Evolutionary conservation across 257 asterid species (phyloP).

Genomic region (Gentiana dahurica): DNA sequence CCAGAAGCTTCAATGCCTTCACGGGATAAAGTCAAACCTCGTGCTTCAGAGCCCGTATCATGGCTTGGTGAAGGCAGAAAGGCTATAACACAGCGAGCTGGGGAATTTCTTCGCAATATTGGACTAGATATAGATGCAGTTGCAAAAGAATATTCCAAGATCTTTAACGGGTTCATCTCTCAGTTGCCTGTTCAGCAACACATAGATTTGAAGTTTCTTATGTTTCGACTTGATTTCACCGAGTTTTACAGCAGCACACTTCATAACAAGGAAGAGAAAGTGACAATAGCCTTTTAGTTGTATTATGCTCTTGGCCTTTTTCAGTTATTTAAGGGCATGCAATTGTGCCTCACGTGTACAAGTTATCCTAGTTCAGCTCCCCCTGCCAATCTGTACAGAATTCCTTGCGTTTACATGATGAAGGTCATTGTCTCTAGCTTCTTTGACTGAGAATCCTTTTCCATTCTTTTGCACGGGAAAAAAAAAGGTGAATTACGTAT

Average conservation of each 20-base stretch:
- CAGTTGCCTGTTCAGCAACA: slow-evolving; percentile 82
- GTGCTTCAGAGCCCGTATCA: slow-evolving; percentile 51
- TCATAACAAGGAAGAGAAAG: slow-evolving; percentile 40
- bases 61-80: slow-evolving; percentile 97
- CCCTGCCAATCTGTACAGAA: slow-evolving; percentile 9
- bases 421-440: background rate
- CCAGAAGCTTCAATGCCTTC: slow-evolving; percentile 34
- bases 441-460: background rate
- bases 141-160: slow-evolving; percentile 69
- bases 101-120: slow-evolving; percentile 62
- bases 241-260: slow-evolving; percentile 70
- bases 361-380: slow-evolving; percentile 2
- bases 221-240: slow-evolving; percentile 90
- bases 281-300: slow-evolving; percentile 20
- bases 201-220: slow-evolving; percentile 84
- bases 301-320: background rate
- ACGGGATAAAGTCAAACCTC: slow-evolving; percentile 40
- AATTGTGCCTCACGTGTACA: background rate
- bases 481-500: too few relatives aligned
- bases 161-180: slow-evolving; percentile 83
- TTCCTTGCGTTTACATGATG: slow-evolving; percentile 8
- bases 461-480: background rate
- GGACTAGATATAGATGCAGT: slow-evolving; percentile 77
- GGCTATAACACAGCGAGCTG: slow-evolving; percentile 72
- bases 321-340: background rate